These are phyloP conservation scores for Orychophragmus violaceus DNA, from an alignment of 345 rosid genomes.

Conservation along the genomic window DNA sequence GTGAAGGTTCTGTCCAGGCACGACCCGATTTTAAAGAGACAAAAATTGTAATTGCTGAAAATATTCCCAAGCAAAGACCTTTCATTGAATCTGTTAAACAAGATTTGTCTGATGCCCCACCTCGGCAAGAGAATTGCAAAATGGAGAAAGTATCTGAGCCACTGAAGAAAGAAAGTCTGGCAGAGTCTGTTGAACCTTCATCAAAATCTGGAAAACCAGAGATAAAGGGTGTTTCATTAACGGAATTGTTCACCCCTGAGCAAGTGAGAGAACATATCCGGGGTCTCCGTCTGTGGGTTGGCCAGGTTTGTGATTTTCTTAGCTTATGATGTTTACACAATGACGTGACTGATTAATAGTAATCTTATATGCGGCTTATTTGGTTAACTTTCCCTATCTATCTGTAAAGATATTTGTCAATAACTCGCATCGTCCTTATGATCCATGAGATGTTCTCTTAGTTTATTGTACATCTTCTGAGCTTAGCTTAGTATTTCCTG, in stretches of 20 bases:
- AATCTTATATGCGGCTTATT: conserved; percentile 1
- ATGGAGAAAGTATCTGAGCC: conserved; percentile 51
- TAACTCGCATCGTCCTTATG: too few relatives aligned
- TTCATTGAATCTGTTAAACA: conserved; percentile 35
- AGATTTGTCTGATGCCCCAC: conserved; percentile 30
- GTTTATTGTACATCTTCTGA: too few relatives aligned
- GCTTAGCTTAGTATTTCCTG: too few relatives aligned
- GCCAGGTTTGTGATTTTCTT: conserved; percentile 56
- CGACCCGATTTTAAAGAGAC: conserved; percentile 33
- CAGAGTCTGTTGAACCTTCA: conserved; percentile 43
- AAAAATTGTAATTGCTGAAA: conserved; percentile 44
- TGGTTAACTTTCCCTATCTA: not conserved
- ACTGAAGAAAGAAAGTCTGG: conserved; percentile 49
- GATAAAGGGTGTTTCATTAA: too few relatives aligned
- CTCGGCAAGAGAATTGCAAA: conserved; percentile 43
- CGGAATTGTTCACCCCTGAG: conserved; percentile 94
- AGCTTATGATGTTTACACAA: not conserved
- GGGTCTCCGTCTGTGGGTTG: conserved; percentile 98
- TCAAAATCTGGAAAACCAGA: conserved; percentile 87
- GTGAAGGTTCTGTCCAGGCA: conserved; percentile 47
- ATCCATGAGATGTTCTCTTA: too few relatives aligned
- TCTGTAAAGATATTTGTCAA: too few relatives aligned
- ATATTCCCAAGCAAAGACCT: conserved; percentile 38
- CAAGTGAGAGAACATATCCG: conserved; percentile 85
- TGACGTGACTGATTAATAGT: not conserved